Base-by-base conservation (phyloP, 2,329 filamentous ascomycete genomes). In the Colletotrichum lupini region DNA sequence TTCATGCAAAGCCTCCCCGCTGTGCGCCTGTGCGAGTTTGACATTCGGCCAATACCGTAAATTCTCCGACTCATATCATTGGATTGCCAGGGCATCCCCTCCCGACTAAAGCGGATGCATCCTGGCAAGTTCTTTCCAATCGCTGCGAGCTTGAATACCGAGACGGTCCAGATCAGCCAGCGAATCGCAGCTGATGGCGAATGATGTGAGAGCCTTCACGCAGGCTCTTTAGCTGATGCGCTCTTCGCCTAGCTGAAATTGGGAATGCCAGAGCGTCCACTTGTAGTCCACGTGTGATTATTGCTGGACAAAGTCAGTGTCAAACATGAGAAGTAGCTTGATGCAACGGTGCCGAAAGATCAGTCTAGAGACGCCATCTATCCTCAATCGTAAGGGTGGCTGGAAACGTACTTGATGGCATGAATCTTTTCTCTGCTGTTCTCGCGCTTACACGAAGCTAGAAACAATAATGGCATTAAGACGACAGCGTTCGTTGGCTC, bases 31-130 rank as follows among this genome's bases (percentile, higher is more conserved):
- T 53, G 42, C 58, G 16, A 63, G 32, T 32, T 46, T 68, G 42
- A 46, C 19, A 53, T 46, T 55, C 26, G 55, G n/a, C 55, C 30
- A 65, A 64, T 52, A 56, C 42, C 60, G 60, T 19, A 73, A 65
- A 73, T 70, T 73, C 67, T 65, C 70, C 70, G 70, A 56, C 37
- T 26, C 62, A 24, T 42, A 55, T 46, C 14, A 22, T 32, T 53
- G 52, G 37, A 42, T 42, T 59, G 37, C 66, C 7, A 28, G 53
- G 59, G 19, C 32, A 35, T 69, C 55, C 68, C 64, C 52, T 68
- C 56, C 35, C 28, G n/a, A 22, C n/a, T 42, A 30, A 53, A 68
- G 65, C 42, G 37, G 42, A 49, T 32, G 65, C 53, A 32, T 56
- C 11, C 24, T 26, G 52, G 35, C 16, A n/a, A n/a, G 49, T 19